Evolutionary conservation across 345 rosid genomes (phyloP), one percentile per base, ranked within the genome.

Genomic region (Anastatica hierochuntica): DNA sequence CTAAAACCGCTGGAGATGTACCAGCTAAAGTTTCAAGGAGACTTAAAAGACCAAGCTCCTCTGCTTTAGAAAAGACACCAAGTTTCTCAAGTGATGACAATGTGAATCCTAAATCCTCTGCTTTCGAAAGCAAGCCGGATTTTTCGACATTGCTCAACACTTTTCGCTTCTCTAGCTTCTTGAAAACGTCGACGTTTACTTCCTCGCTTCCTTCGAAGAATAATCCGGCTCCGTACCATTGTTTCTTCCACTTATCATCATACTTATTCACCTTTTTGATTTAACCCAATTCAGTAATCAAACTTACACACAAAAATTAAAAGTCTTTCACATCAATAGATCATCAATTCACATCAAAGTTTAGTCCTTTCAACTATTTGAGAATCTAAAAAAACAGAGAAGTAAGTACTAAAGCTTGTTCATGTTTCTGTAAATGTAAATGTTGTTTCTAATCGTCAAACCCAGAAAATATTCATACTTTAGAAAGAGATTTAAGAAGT

Each of bases 211-310:
- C 86, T 58, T 90, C 98, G 63, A 49, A 73, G 81, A 87, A 90
- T 8, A 90, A 62, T 44, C 96, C 98, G 0, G 96, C 83, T 10
- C 96, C 98, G 57, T 68, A 90, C 96, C 98, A 90, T 27, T 81
- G 71, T 66, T 90, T 90, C 68, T 78, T 53, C 98, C 98, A 87
- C 43, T 14, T 55, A 0, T 41, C 48, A 42, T 90, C 98, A 35
- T 65, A 76, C 64, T 77, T 90, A 71, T 90, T 84, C 27, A 90
- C 96, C 98, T 79, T 62, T 21, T 29, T 16, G 16, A 16, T 2
- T n/a, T n/a, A 8, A 27, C 21, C 14, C 38, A 3, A 38, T 43
- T n/a, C 60, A 66, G 10, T 10, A 3, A 43, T 18, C 64, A 43
- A 34, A 43, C 27, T 3, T 24, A 24, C 27, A 24, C 24, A 21